Base-by-base conservation (phyloP, 768 basidiomycete species). In the Pulveroboletus ravenelii region DNA sequence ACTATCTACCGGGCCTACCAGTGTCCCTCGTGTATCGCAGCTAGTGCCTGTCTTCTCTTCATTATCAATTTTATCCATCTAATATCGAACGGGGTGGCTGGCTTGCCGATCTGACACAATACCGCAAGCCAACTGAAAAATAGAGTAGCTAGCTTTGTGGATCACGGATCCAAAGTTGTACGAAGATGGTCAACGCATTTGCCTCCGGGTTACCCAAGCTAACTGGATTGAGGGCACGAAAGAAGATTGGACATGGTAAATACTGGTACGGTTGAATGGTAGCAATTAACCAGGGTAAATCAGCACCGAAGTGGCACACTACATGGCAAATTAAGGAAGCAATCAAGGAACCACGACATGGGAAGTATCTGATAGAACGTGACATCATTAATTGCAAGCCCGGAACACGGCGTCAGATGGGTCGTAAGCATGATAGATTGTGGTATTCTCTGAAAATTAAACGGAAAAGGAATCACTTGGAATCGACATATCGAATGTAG, bases 401-500 rank as follows among this genome's bases (percentile, higher is more conserved):
- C 6, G 14, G 29, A 48, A 30, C 6, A 10, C 3, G 6, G 37
- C 18, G 6, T 52, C 30, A 23, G 38, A 18, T 37, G 14, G 1
- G 30, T 39, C 29, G 25, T 17, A 20, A 20, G 9, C 13, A 6
- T 35, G 14, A 29, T 6, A 3, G 25, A 2, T n/a, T 6, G 13
- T 3, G 7, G 23, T 5, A 29, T 29, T 25, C 14, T 31, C n/a
- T n/a, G 23, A 5, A n/a, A 44, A 43, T n/a, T 2, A 12, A 9
- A 45, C 1, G 9, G 31, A 39, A 18, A 17, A 29, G 3, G 9
- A 10, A 49, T 53, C 52, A 62, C 23, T 37, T 45, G n/a, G 47
- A 50, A 54, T 47, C n/a, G 8, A 3, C 12, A 17, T 53, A 41
- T 20, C 48, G 49, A 5, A 36, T 6, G 34, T 55, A 69, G 23